Evolutionary conservation across 179 eudicot genomes (phyloP).

Genomic region (Carnegiea gigantea): DNA sequence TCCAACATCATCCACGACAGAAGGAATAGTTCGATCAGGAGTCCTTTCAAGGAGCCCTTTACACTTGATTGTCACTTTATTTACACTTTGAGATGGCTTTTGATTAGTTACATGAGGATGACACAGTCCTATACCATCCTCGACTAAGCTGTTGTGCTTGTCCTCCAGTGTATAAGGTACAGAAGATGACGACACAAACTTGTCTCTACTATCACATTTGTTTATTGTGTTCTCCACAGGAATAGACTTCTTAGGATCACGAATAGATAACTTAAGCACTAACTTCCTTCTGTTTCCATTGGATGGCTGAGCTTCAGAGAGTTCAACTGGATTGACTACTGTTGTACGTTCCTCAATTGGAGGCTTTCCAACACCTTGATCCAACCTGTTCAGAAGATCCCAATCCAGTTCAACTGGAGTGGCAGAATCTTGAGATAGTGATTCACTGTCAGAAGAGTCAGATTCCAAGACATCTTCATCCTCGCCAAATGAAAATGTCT

Average conservation of each 20-base stretch:
- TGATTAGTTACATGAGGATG: slow-evolving; percentile 34
- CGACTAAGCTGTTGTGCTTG: slow-evolving; percentile 19
- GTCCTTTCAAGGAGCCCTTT: slow-evolving; percentile 32
- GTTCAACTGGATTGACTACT: slow-evolving; percentile 32
- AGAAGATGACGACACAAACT: slow-evolving; percentile 39
- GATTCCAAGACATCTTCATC: slow-evolving; percentile 44
- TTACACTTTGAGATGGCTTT: slow-evolving; percentile 34
- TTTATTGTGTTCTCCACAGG: slow-evolving; percentile 24
- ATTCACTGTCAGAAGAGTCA: slow-evolving; percentile 62
- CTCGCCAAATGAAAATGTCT: slow-evolving; percentile 50
- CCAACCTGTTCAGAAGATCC: slow-evolving; percentile 14
- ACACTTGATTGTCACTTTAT: slow-evolving; percentile 36
- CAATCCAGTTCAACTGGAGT: slow-evolving; percentile 48
- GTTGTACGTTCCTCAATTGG: slow-evolving; percentile 38
- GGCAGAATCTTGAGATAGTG: slow-evolving; percentile 44
- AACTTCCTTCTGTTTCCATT: slow-evolving; percentile 54
- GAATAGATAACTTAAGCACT: slow-evolving; percentile 65
- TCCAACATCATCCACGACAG: slow-evolving; percentile 2
- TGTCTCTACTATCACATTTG: slow-evolving; percentile 26
- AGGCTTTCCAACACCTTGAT: slow-evolving; percentile 42
- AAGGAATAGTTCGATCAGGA: slow-evolving; percentile 29
- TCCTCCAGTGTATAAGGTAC: slow-evolving; percentile 37
- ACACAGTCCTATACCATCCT: slow-evolving; percentile 28
- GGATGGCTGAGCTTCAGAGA: slow-evolving; percentile 39
- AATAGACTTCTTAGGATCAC: slow-evolving; percentile 47